Evolutionary conservation across 441 rosid species (phyloP), one percentile per base, ranked within the genome.

Genomic region (Euphorbia schlechtendalii): DNA sequence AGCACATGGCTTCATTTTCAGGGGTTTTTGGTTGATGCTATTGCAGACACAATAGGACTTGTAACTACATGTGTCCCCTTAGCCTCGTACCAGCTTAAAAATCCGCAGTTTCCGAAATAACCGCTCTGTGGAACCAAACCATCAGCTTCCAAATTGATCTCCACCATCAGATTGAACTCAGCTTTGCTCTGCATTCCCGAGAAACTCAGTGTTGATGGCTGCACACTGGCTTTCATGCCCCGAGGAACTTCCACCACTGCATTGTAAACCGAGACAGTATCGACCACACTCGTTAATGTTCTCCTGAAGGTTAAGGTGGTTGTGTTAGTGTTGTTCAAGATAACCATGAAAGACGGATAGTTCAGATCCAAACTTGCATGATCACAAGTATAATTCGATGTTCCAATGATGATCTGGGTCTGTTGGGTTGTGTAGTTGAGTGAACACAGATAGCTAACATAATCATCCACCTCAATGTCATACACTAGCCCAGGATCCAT

Each of bases 271-370:
- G 80, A 59, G 21, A 63, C 56, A 17, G 56, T 51, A 1, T 74
- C 72, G 3, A 46, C 84, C 20, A 78, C 80, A 62, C 78, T 81
- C 7, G 69, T 78, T 66, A 84, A 64, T 9, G 69, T 67, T 71
- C 84, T 82, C 68, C 65, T 78, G 75, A 81, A 82, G 38, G 68
- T 76, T 55, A 45, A 4, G 67, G 75, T 72, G 28, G 78, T 74
- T 1, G 80, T 67, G 70, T 79, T 78, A 2, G 82, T 79, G 45
- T 74, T 74, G 71, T 79, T 82, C 71, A 82, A 72, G 62, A 81
- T 61, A 28, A 70, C 68, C n/a, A 74, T 66, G 66, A 85, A 81
- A 1, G 90, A 85, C 21, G 84, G 90, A 69, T 80, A 85, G 30
- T 83, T 82, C 9, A 80, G 79, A 67, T 83, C 85, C 13, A 77